These are phyloP conservation scores for Wickerhamiella nectarea DNA, from an alignment of 805 yeast species.

Conservation along the genomic window DNA sequence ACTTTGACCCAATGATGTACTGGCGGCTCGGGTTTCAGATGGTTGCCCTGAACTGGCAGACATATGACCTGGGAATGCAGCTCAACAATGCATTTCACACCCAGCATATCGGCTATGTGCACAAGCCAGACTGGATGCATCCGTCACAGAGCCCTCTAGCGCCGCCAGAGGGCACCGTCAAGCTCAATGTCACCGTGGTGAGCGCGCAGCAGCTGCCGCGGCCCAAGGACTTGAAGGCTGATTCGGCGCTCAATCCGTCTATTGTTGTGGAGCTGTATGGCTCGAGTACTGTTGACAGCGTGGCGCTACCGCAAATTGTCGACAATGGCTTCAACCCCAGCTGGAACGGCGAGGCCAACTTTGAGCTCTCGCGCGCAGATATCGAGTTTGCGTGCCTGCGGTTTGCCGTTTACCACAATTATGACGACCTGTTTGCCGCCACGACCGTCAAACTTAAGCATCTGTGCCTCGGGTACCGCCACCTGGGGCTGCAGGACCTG, in stretches of 20 bases:
- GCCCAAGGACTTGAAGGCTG: conserved; percentile 37
- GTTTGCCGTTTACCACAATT: conserved; percentile 24
- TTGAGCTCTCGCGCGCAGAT: conserved; percentile 26
- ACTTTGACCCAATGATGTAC: conserved; percentile 62
- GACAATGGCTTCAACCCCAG: conserved; percentile 80
- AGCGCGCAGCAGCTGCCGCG: conserved; percentile 82
- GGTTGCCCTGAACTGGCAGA: conserved; percentile 97
- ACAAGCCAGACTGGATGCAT: conserved; percentile 44
- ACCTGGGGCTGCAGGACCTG: conserved; percentile 58
- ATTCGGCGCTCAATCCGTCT: conserved; percentile 43
- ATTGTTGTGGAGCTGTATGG: conserved; percentile 51
- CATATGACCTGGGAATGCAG: conserved; percentile 79
- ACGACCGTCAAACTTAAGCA: conserved; percentile 47
- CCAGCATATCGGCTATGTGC: conserved; percentile 48
- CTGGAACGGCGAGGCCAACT: conserved; percentile 52
- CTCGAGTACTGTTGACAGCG: conserved; percentile 8
- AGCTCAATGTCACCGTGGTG: conserved; percentile 34
- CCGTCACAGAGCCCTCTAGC: conserved; percentile 14
- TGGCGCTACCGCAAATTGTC: conserved; percentile 28
- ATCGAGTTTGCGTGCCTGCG: conserved; percentile 27
- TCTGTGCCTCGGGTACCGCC: conserved; percentile 68
- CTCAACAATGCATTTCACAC: conserved; percentile 66
- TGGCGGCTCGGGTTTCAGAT: conserved; percentile 85
- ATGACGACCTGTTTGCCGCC: conserved; percentile 37
- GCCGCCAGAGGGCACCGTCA: background rate